A percentile compares a stretch with the other conserved stretches of the same genome.
phyloP scores from a whole-genome alignment of 2,329 filamentous ascomycete genomes.

The Aaosphaeria arxii region DNA sequence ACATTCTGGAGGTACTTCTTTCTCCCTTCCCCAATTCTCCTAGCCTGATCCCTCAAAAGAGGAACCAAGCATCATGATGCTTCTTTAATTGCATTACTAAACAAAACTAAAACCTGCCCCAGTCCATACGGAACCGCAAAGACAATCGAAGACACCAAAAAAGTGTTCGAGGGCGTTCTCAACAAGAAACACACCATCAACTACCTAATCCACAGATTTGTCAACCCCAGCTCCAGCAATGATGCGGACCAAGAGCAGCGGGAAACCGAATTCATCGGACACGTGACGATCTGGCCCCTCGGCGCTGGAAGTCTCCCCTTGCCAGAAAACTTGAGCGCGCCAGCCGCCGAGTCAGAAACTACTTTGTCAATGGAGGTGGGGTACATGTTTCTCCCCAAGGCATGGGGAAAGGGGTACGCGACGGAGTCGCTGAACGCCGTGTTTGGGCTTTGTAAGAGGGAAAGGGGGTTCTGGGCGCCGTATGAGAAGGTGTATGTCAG shows the following conservation, averaged over 20 bases:
- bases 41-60: neutral
- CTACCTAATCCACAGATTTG: constrained; percentile 26
- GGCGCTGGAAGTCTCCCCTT: constrained; percentile 10
- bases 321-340: constrained; percentile 10
- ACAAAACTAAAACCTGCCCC: too few species aligned
- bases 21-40: neutral
- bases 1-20: constrained; percentile 31
- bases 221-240: neutral
- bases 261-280: constrained; percentile 19
- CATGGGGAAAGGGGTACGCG: constrained; percentile 21
- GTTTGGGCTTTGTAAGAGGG: constrained; percentile 17
- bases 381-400: constrained; percentile 17
- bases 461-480: constrained; percentile 16
- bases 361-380: constrained; percentile 20
- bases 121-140: constrained; percentile 2
- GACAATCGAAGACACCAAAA: constrained; percentile 26
- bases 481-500: constrained; percentile 27
- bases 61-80: neutral
- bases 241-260: neutral
- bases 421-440: constrained; percentile 19
- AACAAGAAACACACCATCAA: constrained; percentile 19
- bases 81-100: too few species aligned
- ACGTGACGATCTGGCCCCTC: constrained; percentile 17
- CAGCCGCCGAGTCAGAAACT: constrained; percentile 3
- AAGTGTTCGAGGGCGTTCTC: constrained; percentile 10